Evolutionary conservation across 352 stramenopile species (phyloP).

Genomic region (Pythium brassicae): DNA sequence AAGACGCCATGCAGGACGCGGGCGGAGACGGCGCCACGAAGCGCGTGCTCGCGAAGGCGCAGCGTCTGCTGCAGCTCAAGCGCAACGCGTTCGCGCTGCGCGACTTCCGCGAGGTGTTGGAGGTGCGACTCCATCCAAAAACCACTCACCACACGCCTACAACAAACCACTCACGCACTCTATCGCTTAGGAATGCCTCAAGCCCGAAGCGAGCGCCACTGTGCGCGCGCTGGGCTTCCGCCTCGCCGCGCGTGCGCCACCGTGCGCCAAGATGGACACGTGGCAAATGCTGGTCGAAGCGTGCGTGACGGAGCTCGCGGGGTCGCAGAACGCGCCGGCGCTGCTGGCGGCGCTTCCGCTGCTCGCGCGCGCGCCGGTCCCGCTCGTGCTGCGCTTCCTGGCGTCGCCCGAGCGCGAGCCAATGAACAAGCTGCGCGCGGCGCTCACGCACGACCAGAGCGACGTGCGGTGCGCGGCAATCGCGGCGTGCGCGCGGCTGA

Average conservation of each 20-base stretch:
- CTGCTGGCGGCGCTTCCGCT: constrained; percentile 49
- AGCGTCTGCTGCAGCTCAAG: constrained; percentile 60
- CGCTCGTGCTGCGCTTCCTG: constrained; percentile 61
- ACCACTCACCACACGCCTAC: background rate
- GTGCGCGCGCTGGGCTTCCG: constrained; percentile 77
- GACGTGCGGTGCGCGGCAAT: constrained; percentile 61
- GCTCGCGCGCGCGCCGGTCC: constrained; percentile 49
- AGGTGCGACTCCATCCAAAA: constrained; percentile 21
- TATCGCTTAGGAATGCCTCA: constrained; percentile 48
- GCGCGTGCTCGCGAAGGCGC: constrained; percentile 48
- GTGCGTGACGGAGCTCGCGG: constrained; percentile 58
- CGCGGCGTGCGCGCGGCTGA: constrained; percentile 48
- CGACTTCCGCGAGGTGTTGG: constrained; percentile 55
- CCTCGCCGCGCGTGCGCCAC: constrained; percentile 44
- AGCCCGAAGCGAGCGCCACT: constrained; percentile 41
- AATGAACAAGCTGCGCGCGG: constrained; percentile 71
- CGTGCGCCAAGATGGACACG: constrained; percentile 52
- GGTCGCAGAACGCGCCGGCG: constrained; percentile 51
- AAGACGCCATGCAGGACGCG: no score
- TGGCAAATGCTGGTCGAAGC: constrained; percentile 66
- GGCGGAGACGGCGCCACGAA: constrained; percentile 31
- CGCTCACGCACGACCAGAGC: constrained; percentile 63
- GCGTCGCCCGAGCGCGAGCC: constrained; percentile 60
- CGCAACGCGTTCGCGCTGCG: constrained; percentile 51
- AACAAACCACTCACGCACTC: background rate